These are phyloP conservation scores for Phytophthora citricola DNA, from an alignment of 352 stramenopile genomes.

Conservation along the genomic window DNA sequence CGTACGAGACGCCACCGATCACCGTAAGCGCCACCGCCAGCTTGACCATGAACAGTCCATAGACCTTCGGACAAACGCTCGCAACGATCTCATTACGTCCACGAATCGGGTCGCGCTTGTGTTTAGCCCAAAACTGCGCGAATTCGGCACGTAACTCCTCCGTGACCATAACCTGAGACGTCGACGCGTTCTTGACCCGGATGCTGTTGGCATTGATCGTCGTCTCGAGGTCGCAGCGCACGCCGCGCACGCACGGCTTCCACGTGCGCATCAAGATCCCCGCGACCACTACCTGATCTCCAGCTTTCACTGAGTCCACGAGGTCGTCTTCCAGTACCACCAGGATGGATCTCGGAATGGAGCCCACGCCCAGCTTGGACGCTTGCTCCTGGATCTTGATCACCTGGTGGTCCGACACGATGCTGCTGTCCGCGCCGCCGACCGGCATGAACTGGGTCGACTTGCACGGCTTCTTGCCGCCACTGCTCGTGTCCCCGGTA, in stretches of 20 bases:
- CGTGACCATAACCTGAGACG: conserved; percentile 67
- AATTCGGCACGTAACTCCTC: conserved; percentile 92
- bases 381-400: conserved; percentile 97
- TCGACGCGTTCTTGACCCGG: conserved; percentile 68
- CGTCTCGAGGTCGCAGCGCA: conserved; percentile 92
- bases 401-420: conserved; percentile 89
- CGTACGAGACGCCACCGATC: conserved; percentile 88
- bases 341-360: conserved; percentile 94
- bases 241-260: conserved; percentile 74
- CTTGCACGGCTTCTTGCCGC: conserved; percentile 74
- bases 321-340: conserved; percentile 94
- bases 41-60: conserved; percentile 95
- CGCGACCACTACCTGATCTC: conserved; percentile 96
- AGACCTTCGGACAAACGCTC: conserved; percentile 95
- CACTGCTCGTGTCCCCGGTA: conserved; percentile 31
- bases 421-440: conserved; percentile 46
- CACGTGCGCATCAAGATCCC: conserved; percentile 95
- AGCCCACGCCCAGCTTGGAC: conserved; percentile 91
- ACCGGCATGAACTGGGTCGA: conserved; percentile 77
- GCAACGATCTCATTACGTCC: conserved; percentile 92
- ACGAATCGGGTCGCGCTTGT: conserved; percentile 51
- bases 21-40: conserved; percentile 93
- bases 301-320: conserved; percentile 89
- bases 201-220: conserved; percentile 85
- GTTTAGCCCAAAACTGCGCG: conserved; percentile 88